These are phyloP conservation scores for Pelagophyceae sp. DNA, from an alignment of 352 stramenopile genomes.

Conservation along the genomic window DNA sequence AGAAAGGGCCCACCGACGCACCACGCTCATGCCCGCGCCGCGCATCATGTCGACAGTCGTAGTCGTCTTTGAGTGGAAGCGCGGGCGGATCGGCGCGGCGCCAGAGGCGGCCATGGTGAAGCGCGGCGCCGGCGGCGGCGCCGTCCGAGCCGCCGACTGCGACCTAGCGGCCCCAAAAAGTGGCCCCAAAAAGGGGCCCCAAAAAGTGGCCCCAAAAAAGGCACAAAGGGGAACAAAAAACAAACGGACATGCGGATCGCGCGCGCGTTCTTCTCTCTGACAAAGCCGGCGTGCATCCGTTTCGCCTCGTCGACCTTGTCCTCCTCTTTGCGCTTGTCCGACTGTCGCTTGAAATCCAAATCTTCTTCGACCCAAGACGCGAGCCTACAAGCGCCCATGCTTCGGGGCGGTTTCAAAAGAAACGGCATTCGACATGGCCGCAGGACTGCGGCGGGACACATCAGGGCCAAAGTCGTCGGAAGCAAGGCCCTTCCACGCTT, in stretches of 20 bases:
- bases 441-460: too few relatives aligned
- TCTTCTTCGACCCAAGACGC: conserved; percentile 26
- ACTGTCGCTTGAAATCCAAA: neutral
- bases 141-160: neutral
- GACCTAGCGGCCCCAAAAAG: too few relatives aligned
- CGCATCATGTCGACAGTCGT: conserved; percentile 4
- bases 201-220: too few relatives aligned
- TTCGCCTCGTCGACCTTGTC: conserved; percentile 9
- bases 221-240: too few relatives aligned
- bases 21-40: neutral
- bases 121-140: neutral
- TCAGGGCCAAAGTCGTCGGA: too few relatives aligned
- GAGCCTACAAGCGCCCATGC: too few relatives aligned
- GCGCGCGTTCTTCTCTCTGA: conserved; percentile 13
- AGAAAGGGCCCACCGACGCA: neutral
- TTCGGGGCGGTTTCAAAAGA: too few relatives aligned
- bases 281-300: conserved; percentile 21
- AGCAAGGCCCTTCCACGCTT: too few relatives aligned
- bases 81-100: neutral
- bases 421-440: too few relatives aligned
- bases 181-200: too few relatives aligned
- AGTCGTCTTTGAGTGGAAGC: neutral
- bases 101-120: neutral
- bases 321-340: neutral
- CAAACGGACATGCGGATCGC: conserved; percentile 9